Evolutionary conservation across 805 yeast species (phyloP).

Genomic region (Saturnispora sanitii): DNA sequence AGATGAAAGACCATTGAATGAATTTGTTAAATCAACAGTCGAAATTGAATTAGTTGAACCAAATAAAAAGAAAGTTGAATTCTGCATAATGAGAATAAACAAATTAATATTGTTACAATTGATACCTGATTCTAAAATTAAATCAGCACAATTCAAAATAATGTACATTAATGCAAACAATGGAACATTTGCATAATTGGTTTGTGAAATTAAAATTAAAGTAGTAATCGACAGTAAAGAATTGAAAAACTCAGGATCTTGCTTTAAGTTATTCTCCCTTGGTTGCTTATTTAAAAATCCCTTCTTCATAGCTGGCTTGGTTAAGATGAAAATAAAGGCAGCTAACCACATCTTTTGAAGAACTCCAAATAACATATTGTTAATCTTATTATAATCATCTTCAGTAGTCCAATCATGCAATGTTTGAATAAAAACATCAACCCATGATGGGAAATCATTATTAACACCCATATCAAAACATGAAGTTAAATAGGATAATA

Average conservation of each 20-base stretch:
- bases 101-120: constrained; percentile 18
- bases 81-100: constrained; percentile 49
- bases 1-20: constrained; percentile 76
- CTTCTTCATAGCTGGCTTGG: constrained; percentile 15
- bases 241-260: constrained; percentile 22
- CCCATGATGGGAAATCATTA: constrained; percentile 19
- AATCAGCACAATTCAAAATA: constrained; percentile 22
- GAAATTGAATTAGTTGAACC: constrained; percentile 92
- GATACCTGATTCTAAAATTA: constrained; percentile 10
- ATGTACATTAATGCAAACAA: constrained; percentile 28
- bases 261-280: too few relatives aligned
- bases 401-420: constrained; percentile 25
- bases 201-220: constrained; percentile 43
- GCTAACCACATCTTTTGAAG: constrained; percentile 20
- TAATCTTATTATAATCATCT: constrained; percentile 22
- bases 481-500: constrained; percentile 21
- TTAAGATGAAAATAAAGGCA: constrained; percentile 9
- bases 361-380: constrained; percentile 15
- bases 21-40: constrained; percentile 80
- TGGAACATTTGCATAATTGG: constrained; percentile 47
- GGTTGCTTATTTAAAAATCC: background rate
- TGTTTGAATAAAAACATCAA: constrained; percentile 19
- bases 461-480: constrained; percentile 18
- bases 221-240: constrained; percentile 30
- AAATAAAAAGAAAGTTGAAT: constrained; percentile 70